These are phyloP conservation scores for Glycyrrhiza uralensis DNA, from an alignment of 306 rosid genomes.

Conservation along the genomic window DNA sequence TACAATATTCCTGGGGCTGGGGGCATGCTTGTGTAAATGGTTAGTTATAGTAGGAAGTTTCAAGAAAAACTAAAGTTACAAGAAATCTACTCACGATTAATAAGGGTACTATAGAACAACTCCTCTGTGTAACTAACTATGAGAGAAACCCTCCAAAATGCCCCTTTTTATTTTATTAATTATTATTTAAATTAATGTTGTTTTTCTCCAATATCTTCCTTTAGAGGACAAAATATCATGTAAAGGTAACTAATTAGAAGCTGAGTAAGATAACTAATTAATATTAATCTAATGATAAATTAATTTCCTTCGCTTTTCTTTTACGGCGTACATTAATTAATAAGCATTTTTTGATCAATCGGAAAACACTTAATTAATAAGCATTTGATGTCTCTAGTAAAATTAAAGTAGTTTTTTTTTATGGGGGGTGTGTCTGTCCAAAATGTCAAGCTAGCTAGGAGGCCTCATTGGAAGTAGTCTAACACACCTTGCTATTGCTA, in stretches of 20 bases:
- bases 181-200: slow-evolving; percentile 19
- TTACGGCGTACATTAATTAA: slow-evolving; percentile 4
- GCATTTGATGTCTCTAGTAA: not conserved
- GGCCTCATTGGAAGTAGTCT: slow-evolving; percentile 20
- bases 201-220: slow-evolving; percentile 9
- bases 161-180: slow-evolving; percentile 43
- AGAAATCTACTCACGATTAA: slow-evolving; percentile 56
- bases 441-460: slow-evolving; percentile 20
- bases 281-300: slow-evolving; percentile 7
- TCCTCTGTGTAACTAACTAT: not conserved
- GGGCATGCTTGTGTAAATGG: slow-evolving; percentile 75
- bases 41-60: slow-evolving; percentile 73
- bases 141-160: slow-evolving; percentile 52
- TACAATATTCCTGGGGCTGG: slow-evolving; percentile 23
- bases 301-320: slow-evolving; percentile 18
- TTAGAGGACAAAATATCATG: not conserved
- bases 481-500: slow-evolving; percentile 1
- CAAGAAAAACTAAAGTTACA: slow-evolving; percentile 74
- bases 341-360: no score
- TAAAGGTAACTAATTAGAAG: not conserved
- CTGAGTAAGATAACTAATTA: not conserved
- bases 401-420: not conserved
- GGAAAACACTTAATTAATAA: slow-evolving; percentile 12
- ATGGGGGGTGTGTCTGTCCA: not conserved
- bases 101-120: slow-evolving; percentile 20